Evolutionary conservation across 1,284 basidiomycete genomes (phyloP), one percentile per base, ranked within the genome.

Genomic region (Ustanciosporium gigantosporum): DNA sequence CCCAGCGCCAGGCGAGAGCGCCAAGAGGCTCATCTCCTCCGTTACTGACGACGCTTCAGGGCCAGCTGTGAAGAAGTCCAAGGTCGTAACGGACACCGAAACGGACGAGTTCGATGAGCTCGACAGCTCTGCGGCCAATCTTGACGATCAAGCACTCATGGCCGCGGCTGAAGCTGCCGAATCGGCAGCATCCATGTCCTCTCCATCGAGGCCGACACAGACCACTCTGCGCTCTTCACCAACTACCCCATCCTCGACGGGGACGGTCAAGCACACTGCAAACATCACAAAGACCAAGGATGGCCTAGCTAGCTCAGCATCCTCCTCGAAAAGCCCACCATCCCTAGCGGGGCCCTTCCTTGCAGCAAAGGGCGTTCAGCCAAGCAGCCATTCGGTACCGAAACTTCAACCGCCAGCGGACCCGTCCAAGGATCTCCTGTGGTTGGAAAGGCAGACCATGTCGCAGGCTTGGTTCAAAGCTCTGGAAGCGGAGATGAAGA

Each of bases 371-470:
- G 9, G 9, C 15, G 7, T 19, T 14, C 9, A 17, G 16, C 9
- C 43, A 16, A 22, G 21, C 19, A 3, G 25, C 16, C n/a, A n/a
- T n/a, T 0, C 46, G 13, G 20, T 46, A 8, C 59, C 53, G 4
- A 42, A 37, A 20, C 20, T 62, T 4, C 17, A 36, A 7, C 46
- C 48, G 2, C 52, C 48, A 2, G 9, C 32, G 3, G 56, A 60
- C 36, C n/a, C 35, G 7, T 20, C 41, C 11, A 37, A 46, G 3
- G 69, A 69, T 17, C 64, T 53, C 6, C 52, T 62, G 9, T 60
- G 57, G 31, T 43, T 77, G n/a, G 74, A 77, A 46, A 60, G 72
- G 16, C 56, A 64, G 25, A 76, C 71, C 22, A 74, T 78, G 73
- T 65, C 64, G 7, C 46, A 46, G 16, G 40, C 32, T 7, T 78